Evolutionary conservation across 116 monocot genomes (phyloP).

Genomic region (Cymodocea nodosa): DNA sequence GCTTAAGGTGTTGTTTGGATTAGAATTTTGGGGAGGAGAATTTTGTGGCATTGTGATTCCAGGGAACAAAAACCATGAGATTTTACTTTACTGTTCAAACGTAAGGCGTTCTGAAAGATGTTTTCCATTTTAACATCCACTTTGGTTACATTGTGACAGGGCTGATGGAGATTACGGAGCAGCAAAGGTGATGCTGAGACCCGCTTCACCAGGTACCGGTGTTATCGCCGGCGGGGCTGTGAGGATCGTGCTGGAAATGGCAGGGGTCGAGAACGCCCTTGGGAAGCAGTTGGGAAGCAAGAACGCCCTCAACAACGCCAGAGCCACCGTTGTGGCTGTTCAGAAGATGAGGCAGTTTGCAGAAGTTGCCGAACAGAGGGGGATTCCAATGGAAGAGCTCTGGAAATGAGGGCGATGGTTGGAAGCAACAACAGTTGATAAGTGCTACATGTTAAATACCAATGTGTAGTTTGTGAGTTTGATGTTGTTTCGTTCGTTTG

Average conservation of each 20-base stretch:
- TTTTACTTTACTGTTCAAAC: too few relatives aligned
- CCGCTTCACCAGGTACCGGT: slow-evolving; percentile 90
- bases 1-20: too few relatives aligned
- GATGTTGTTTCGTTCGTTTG: too few relatives aligned
- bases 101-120: neutral
- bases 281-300: slow-evolving; percentile 83
- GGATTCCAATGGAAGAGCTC: slow-evolving; percentile 86
- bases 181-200: slow-evolving; percentile 92
- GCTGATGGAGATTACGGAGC: slow-evolving; percentile 81
- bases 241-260: slow-evolving; percentile 82
- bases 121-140: neutral
- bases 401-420: slow-evolving; percentile 51
- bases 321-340: slow-evolving; percentile 68
- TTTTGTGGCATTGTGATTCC: too few relatives aligned
- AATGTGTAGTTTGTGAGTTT: too few relatives aligned
- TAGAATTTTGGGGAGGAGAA: too few relatives aligned
- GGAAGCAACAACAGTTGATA: too few relatives aligned
- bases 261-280: slow-evolving; percentile 88
- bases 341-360: slow-evolving; percentile 65
- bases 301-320: slow-evolving; percentile 88
- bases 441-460: too few relatives aligned
- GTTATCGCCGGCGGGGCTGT: slow-evolving; percentile 89
- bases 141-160: slow-evolving; percentile 18
- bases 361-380: slow-evolving; percentile 66
- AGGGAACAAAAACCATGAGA: too few relatives aligned